Conservation (phyloP, 257 asterid species). For the Perilla frutescens region DNA sequence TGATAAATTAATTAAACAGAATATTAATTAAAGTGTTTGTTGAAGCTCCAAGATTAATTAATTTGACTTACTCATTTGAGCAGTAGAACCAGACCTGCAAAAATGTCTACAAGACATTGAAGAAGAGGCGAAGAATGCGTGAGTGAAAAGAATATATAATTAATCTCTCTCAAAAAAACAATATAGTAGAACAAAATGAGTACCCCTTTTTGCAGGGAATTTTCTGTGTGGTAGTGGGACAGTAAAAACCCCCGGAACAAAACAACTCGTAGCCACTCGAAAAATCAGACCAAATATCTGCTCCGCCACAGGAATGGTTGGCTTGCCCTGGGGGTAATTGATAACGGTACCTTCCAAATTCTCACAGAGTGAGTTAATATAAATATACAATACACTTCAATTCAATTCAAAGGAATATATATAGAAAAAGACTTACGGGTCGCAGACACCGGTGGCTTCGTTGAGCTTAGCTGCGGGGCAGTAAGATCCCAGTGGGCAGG, state of each 20-base stretch:
- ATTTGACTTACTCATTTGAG: slow-evolving; percentile 61
- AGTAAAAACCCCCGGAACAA: slow-evolving; percentile 88
- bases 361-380: neutral
- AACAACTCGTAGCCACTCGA: slow-evolving; percentile 64
- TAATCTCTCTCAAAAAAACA: too few relatives aligned
- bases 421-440: slow-evolving; percentile 67
- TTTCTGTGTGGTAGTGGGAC: slow-evolving; percentile 77
- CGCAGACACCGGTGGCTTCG: slow-evolving; percentile 80
- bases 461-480: slow-evolving; percentile 81
- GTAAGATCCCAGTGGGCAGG: slow-evolving; percentile 95
- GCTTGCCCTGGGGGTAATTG: slow-evolving; percentile 88
- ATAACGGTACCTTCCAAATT: slow-evolving; percentile 70
- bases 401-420: too few relatives aligned
- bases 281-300: slow-evolving; percentile 92
- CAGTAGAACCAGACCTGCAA: slow-evolving; percentile 93
- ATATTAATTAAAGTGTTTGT: too few relatives aligned
- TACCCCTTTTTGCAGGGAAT: slow-evolving; percentile 86
- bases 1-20: too few relatives aligned
- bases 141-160: too few relatives aligned
- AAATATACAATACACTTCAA: too few relatives aligned
- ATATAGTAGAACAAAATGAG: neutral
- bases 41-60: too few relatives aligned
- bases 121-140: slow-evolving; percentile 11
- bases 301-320: slow-evolving; percentile 92
- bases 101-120: slow-evolving; percentile 62